Conservation (phyloP, 2,329 filamentous ascomycete genomes). For the Fusarium ramigenum region DNA sequence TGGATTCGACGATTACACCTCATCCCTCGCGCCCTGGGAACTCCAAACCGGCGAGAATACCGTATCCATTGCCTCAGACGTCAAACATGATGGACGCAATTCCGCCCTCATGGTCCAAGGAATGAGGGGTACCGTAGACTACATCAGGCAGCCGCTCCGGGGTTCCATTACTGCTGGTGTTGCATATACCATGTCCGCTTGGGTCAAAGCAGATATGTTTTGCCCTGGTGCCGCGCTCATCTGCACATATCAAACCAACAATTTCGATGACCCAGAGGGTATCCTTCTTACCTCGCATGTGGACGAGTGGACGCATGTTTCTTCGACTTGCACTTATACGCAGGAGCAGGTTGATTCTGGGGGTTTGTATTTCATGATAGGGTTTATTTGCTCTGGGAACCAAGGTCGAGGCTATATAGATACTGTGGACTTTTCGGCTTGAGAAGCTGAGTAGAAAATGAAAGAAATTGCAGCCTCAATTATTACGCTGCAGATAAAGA, state of each 20-base stretch:
- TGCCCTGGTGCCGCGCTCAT: rapidly evolving
- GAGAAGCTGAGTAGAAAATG: background rate
- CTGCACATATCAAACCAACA: background rate
- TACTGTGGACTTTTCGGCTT: background rate
- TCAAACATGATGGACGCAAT: background rate
- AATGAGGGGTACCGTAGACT: rapidly evolving
- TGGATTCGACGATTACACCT: background rate
- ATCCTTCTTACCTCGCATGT: rapidly evolving
- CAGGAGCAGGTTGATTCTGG: background rate
- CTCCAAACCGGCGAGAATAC: background rate
- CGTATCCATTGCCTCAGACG: background rate
- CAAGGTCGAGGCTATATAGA: background rate
- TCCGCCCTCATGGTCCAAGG: rapidly evolving
- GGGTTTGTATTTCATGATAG: background rate
- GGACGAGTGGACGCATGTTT: background rate
- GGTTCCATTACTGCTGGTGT: background rate
- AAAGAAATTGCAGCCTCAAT: background rate
- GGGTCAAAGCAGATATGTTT: rapidly evolving
- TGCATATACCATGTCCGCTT: background rate
- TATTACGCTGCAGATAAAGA: background rate
- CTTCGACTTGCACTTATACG: background rate
- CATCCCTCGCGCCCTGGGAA: background rate
- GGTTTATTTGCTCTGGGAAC: no score
- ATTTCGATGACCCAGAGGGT: rapidly evolving
- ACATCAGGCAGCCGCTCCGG: background rate